A percentile compares a stretch with the other conserved stretches of the same genome.
phyloP scores from a whole-genome alignment of 805 yeast species.

The Alloascoidea hylecoeti region DNA sequence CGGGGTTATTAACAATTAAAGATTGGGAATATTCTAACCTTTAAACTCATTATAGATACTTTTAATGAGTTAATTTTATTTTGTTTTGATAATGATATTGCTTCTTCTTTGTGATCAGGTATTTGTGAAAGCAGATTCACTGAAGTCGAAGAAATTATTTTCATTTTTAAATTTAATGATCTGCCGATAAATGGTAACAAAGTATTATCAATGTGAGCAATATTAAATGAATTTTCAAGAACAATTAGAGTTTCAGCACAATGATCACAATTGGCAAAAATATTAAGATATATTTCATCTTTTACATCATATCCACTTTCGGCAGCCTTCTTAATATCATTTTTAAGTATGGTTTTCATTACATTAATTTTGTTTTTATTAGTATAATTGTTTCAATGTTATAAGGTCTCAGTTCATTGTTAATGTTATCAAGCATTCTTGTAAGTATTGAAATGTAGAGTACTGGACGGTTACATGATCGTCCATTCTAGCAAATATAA shows the following conservation, averaged over 20 bases:
- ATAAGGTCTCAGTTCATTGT: slow-evolving; percentile 66
- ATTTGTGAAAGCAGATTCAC: no score
- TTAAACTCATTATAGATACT: slow-evolving; percentile 11
- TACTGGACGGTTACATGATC: slow-evolving; percentile 90
- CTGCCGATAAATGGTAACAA: slow-evolving; percentile 38
- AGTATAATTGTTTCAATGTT: slow-evolving; percentile 77
- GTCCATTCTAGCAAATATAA: slow-evolving; percentile 83
- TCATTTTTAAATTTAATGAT: slow-evolving; percentile 50
- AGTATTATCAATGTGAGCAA: slow-evolving; percentile 37
- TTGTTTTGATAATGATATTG: no score
- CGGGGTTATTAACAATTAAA: no score
- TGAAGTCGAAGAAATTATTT: slow-evolving; percentile 38
- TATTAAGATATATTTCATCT: slow-evolving; percentile 32
- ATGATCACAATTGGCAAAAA: slow-evolving; percentile 50
- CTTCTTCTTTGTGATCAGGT: no score
- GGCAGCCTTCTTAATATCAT: slow-evolving; percentile 17
- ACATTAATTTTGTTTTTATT: slow-evolving; percentile 59
- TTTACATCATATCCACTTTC: slow-evolving; percentile 17
- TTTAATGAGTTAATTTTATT: no score
- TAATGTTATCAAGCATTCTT: slow-evolving; percentile 61
- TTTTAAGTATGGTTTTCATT: slow-evolving; percentile 45
- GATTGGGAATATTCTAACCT: slow-evolving; percentile 12
- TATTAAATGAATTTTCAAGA: slow-evolving; percentile 46
- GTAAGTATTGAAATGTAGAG: slow-evolving; percentile 80
- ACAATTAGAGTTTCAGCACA: slow-evolving; percentile 44